phyloP scores from a whole-genome alignment of 1,284 basidiomycete genomes.

The Cryptococcus sp. region DNA sequence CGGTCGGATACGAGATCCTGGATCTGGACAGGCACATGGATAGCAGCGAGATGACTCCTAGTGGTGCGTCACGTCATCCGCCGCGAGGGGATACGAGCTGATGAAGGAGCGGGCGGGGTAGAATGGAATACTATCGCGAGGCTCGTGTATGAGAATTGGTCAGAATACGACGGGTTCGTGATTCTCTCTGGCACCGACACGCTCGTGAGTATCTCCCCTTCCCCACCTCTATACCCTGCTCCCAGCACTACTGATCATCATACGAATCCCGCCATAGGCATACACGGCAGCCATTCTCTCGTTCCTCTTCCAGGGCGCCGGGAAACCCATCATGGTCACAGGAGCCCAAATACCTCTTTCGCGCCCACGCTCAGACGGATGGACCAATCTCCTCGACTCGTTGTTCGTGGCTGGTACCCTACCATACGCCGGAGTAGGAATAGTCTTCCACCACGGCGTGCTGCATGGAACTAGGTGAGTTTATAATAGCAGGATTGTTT shows the following conservation, averaged over 20 bases:
- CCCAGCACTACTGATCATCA: not conserved
- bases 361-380: conserved; percentile 47
- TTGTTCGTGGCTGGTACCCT: conserved; percentile 45
- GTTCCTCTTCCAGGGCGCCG: conserved; percentile 45
- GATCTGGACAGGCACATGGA: conserved; percentile 51
- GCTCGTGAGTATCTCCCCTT: conserved; percentile 24
- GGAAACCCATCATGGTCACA: conserved; percentile 50
- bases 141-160: conserved; percentile 47
- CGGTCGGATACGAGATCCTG: conserved; percentile 48
- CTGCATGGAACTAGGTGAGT: conserved; percentile 38
- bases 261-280: conserved; percentile 22
- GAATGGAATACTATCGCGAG: conserved; percentile 50
- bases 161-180: conserved; percentile 47
- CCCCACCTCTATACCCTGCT: not conserved
- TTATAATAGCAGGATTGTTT: not conserved
- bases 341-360: conserved; percentile 50
- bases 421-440: conserved; percentile 47
- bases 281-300: conserved; percentile 49
- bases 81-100: not conserved
- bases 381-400: conserved; percentile 48
- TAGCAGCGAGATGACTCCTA: conserved; percentile 49
- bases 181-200: conserved; percentile 51
- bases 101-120: conserved; percentile 12
- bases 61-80: conserved; percentile 28
- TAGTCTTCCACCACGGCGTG: conserved; percentile 48